Base-by-base conservation (phyloP, 352 stramenopile species). In the Pythium myriotylum region DNA sequence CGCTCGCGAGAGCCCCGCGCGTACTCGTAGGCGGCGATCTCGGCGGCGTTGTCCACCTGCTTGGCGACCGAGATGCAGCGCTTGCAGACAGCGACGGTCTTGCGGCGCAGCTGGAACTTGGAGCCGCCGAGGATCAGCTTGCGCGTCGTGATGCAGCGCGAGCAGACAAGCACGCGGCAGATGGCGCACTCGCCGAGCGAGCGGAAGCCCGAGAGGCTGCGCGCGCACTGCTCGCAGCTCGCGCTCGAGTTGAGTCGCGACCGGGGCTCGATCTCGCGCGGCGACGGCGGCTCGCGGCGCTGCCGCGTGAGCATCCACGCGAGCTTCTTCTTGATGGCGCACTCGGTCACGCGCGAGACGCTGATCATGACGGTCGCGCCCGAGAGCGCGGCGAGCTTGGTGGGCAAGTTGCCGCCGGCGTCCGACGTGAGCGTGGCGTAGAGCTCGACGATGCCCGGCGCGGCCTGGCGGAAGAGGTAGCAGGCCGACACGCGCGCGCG, bases 401-500 rank as follows among this genome's bases (percentile, higher is more conserved):
- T 26, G 12, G 56, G 56, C n/a, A 64, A 24, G 37, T 49, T 48
- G 16, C 56, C 56, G 5, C 46, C 48, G 4, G 37, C 17, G n/a
- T 64, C 56, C 51, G 54, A 50, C 4, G 22, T 48, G 19, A 62
- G 23, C 17, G 54, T 62, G 24, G 14, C 54, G 47, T 79, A 84
- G 35, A 77, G 72, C 24, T 84, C 73, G 22, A 86, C 65, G 0
- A 62, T 72, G 0, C 57, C 61, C 0, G 64, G 32, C 4, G 68
- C 62, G 16, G 72, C 67, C 39, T 87, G 67, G 1, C 66, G 69
- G 46, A 77, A 87, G 27, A 87, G 27, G 3, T 69, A 66, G 33
- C 75, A 84, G 29, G 77, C 66, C 7, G 68, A 84, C 52, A 87
- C 73, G 23, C 78, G 77, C 17, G 64, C 79, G 14, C 79, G 74